Base-by-base conservation (phyloP, 495 filamentous ascomycete species). In the Aspergillus diversus region DNA sequence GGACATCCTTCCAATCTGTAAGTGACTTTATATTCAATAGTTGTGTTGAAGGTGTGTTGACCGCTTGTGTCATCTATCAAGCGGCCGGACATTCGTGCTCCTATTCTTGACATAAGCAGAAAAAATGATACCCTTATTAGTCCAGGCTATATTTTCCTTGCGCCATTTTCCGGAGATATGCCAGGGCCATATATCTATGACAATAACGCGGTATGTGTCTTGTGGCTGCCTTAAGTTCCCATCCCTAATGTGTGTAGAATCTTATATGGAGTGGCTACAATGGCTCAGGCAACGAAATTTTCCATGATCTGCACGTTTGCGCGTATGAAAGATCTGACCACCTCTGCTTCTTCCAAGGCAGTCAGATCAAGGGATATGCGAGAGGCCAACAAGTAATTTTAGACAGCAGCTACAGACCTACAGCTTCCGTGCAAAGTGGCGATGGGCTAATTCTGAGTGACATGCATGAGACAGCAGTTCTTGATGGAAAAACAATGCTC, bases 131-230 rank as follows among this genome's bases (percentile, higher is more conserved):
- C 17, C 12, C 51, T 54, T 31, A 54, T 54, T 4, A 54, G 3
- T 39, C 64, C 64, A 8, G 64, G 64, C 3, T 63, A 59, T 37
- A 54, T 49, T n/a, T 66, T 66, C 16, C 33, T 63, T 8, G 64
- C 60, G 5, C 60, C 64, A 1, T 66, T 55, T 49, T 39, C 34
- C 21, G 56, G n/a, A 1, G 55, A 57, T 5, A 43, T 55, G 47
- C 59, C 59, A 7, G 67, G 67, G 15, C 67, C 67, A 9, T 61
- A 66, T 35, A 69, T 69, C 31, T 69, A 61, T 56, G 60, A 66
- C 33, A 42, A 50, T 8, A 56, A 61, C 37, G 67, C 55, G 7
- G 66, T 65, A 47, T 35, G 66, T 35, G 17, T 34, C 33, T 50
- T 21, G 34, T 50, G 13, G 32, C n/a, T 9, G 32, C 48, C 33